phyloP scores from a whole-genome alignment of 768 basidiomycete genomes.

The Tephrocybe sp. region DNA sequence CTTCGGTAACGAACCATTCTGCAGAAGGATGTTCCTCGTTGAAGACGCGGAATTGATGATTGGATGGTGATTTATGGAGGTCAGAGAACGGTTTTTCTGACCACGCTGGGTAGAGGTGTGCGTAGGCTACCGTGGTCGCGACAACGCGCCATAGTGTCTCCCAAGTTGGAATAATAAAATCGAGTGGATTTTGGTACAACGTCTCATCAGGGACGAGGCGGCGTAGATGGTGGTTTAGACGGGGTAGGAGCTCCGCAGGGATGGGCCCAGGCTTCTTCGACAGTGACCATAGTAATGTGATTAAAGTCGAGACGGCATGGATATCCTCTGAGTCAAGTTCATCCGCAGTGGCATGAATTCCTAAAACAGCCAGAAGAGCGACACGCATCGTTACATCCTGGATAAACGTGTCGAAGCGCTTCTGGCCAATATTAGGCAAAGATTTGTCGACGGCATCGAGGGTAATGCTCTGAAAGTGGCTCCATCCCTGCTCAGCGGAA shows the following conservation, averaged over 20 bases:
- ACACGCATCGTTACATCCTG: slow-evolving; percentile 42
- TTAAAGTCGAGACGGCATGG: slow-evolving; percentile 30
- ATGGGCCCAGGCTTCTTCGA: slow-evolving; percentile 36
- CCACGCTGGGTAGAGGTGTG: slow-evolving; percentile 22
- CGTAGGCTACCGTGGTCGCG: slow-evolving; percentile 39
- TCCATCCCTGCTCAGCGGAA: slow-evolving; percentile 30
- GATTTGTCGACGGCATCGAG: slow-evolving; percentile 27
- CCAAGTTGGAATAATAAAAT: slow-evolving; percentile 56
- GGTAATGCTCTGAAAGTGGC: slow-evolving; percentile 26
- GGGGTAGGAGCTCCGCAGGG: slow-evolving; percentile 26
- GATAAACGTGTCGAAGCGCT: slow-evolving; percentile 36
- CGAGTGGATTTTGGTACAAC: slow-evolving; percentile 37
- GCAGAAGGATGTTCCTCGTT: slow-evolving; percentile 23
- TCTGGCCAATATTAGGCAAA: slow-evolving; percentile 6
- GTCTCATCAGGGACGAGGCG: slow-evolving; percentile 36
- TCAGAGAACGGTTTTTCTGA: slow-evolving; percentile 28
- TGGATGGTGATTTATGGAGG: slow-evolving; percentile 30
- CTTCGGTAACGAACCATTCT: slow-evolving; percentile 37
- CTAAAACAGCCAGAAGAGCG: slow-evolving; percentile 41
- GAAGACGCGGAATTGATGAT: slow-evolving; percentile 24
- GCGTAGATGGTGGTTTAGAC: slow-evolving; percentile 34
- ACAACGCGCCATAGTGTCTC: slow-evolving; percentile 64
- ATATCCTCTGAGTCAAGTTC: slow-evolving; percentile 31
- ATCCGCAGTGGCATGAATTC: slow-evolving; percentile 23
- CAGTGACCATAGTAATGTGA: slow-evolving; percentile 46